Conservation (phyloP, 2,329 filamentous ascomycete genomes). For the Ustulina deusta region DNA sequence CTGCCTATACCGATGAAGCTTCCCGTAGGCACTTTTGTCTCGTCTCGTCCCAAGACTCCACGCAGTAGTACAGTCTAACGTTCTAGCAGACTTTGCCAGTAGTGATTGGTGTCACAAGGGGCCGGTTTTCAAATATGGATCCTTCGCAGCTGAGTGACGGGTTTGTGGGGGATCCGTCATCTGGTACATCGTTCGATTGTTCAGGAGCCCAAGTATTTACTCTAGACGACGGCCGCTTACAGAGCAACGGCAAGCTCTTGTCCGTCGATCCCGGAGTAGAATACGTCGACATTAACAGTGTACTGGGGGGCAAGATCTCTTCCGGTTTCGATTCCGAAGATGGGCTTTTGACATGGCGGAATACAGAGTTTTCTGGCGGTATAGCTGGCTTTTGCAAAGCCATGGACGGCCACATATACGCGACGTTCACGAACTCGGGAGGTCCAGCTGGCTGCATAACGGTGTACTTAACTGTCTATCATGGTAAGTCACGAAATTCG, state of each 20-base stretch:
- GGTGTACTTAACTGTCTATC: slow-evolving; percentile 38
- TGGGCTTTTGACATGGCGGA: slow-evolving; percentile 38
- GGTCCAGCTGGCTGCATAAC: slow-evolving; percentile 31
- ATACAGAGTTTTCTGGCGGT: slow-evolving; percentile 38
- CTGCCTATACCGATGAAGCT: neutral
- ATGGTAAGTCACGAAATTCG: slow-evolving; percentile 28
- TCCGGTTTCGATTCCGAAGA: slow-evolving; percentile 31
- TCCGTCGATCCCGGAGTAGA: slow-evolving; percentile 35
- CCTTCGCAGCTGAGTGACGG: slow-evolving; percentile 21
- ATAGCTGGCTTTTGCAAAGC: slow-evolving; percentile 38
- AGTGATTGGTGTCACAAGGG: slow-evolving; percentile 10
- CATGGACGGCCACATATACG: slow-evolving; percentile 32
- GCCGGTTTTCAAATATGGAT: neutral
- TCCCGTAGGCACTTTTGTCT: slow-evolving; percentile 6
- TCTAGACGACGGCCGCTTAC: slow-evolving; percentile 30
- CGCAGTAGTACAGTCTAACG: neutral
- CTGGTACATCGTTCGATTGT: slow-evolving; percentile 31
- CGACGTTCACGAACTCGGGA: slow-evolving; percentile 34
- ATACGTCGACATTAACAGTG: slow-evolving; percentile 35
- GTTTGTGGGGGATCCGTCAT: slow-evolving; percentile 34
- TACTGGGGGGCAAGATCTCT: slow-evolving; percentile 28
- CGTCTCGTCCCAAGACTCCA: neutral
- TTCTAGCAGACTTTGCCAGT: slow-evolving; percentile 12
- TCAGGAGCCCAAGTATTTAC: slow-evolving; percentile 35
- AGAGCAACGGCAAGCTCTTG: slow-evolving; percentile 25